Evolutionary conservation across 345 rosid genomes (phyloP).

Genomic region (Camelina sativa): DNA sequence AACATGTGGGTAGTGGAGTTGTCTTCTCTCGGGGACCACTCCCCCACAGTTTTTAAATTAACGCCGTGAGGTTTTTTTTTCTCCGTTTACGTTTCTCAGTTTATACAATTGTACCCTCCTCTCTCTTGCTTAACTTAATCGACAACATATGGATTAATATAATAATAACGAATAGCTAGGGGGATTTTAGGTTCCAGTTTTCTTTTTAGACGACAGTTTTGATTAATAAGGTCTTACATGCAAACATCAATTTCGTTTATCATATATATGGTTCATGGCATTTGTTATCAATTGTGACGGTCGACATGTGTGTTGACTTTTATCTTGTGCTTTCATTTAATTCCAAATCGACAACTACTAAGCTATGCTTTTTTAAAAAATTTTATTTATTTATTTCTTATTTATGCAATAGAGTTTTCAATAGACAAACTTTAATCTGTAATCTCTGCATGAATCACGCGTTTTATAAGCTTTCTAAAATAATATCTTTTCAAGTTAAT

Average conservation of each 20-base stretch:
- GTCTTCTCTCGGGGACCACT: conserved; percentile 34
- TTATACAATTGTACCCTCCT: conserved; percentile 23
- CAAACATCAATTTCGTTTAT: not conserved
- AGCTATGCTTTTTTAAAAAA: not conserved
- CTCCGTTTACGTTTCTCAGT: conserved; percentile 18
- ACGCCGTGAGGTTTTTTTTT: conserved; percentile 23
- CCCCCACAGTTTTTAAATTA: not conserved
- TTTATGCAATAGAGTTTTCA: not conserved
- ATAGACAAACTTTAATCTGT: conserved; percentile 2
- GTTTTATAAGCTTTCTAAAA: conserved; percentile 1
- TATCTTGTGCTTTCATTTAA: conserved; percentile 1
- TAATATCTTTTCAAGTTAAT: not conserved
- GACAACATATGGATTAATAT: not conserved
- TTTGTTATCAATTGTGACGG: conserved; percentile 29
- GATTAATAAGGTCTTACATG: conserved; percentile 14
- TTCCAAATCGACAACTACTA: conserved; percentile 26
- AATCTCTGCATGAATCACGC: conserved; percentile 36
- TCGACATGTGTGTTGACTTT: conserved; percentile 41
- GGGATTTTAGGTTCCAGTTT: not conserved
- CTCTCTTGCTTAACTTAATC: not conserved
- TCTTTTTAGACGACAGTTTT: not conserved
- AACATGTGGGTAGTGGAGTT: conserved; percentile 43
- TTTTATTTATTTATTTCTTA: not conserved
- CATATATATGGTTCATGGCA: conserved; percentile 11
- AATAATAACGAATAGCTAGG: not conserved